phyloP scores from a whole-genome alignment of 495 filamentous ascomycete species.

The Bathelium albidoporum region DNA sequence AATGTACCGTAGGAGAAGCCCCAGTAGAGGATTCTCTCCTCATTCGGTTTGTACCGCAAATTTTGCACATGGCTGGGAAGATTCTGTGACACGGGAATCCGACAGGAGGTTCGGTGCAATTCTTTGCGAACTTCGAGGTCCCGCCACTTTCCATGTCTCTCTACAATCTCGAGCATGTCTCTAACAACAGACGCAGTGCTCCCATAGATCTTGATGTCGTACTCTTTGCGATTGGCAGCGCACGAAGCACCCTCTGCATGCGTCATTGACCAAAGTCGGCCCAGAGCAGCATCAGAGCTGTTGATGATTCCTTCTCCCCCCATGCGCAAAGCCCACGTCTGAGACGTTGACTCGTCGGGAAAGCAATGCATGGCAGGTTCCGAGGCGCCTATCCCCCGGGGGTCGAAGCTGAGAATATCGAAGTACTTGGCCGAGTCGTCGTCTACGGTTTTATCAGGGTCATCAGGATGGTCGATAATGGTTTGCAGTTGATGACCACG shows the following conservation, averaged over 20 bases:
- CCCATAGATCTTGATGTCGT: constrained; percentile 30
- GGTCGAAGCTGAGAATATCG: constrained; percentile 48
- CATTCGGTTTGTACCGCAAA: constrained; percentile 7
- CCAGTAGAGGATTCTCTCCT: constrained; percentile 22
- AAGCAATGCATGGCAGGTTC: constrained; percentile 40
- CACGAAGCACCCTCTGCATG: constrained; percentile 28
- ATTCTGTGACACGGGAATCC: neutral
- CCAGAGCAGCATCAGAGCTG: constrained; percentile 30
- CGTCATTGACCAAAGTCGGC: constrained; percentile 28
- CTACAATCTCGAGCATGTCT: constrained; percentile 20
- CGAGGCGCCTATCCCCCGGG: constrained; percentile 29
- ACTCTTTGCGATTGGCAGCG: constrained; percentile 14
- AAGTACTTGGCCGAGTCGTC: constrained; percentile 31
- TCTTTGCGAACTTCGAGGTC: constrained; percentile 20
- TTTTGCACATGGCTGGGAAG: neutral
- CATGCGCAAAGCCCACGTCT: constrained; percentile 26
- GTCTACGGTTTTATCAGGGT: constrained; percentile 7
- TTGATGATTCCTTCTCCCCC: constrained; percentile 25
- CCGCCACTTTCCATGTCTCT: constrained; percentile 36
- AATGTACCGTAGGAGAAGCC: constrained; percentile 23
- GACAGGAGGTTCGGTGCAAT: constrained; percentile 9
- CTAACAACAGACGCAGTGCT: constrained; percentile 17
- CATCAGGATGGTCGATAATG: constrained; percentile 28
- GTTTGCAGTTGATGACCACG: constrained; percentile 24
- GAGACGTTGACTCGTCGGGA: neutral